phyloP scores from a whole-genome alignment of 2,329 filamentous ascomycete species.

The Penicillium sp. region DNA sequence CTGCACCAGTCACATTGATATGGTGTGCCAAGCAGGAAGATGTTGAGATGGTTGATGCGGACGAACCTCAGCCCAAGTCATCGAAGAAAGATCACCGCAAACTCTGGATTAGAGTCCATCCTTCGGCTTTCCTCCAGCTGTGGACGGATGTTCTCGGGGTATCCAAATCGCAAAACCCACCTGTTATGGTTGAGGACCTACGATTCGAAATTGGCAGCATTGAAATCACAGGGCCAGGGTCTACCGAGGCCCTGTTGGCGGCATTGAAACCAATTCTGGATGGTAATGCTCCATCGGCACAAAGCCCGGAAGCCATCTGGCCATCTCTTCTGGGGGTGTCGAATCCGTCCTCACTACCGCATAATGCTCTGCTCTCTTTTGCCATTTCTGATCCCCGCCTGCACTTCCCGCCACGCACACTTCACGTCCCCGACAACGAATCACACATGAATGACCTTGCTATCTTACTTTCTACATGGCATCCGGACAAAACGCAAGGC shows the following conservation, averaged over 20 bases:
- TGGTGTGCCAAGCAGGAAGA: conserved; percentile 62
- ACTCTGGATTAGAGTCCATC: conserved; percentile 75
- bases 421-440: conserved; percentile 44
- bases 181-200: conserved; percentile 63
- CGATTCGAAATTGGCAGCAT: conserved; percentile 73
- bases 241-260: conserved; percentile 73
- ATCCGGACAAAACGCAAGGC: conserved; percentile 55
- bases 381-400: conserved; percentile 76
- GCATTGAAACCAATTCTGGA: conserved; percentile 57
- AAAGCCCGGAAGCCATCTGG: conserved; percentile 44
- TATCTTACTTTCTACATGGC: conserved; percentile 66
- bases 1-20: conserved; percentile 71
- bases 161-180: conserved; percentile 62
- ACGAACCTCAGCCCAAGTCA: conserved; percentile 13
- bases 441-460: conserved; percentile 50
- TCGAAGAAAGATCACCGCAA: conserved; percentile 48
- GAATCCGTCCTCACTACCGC: conserved; percentile 68
- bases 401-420: conserved; percentile 67
- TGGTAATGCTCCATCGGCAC: conserved; percentile 19
- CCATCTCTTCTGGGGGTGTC: conserved; percentile 53
- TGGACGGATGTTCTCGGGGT: conserved; percentile 62
- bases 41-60: conserved; percentile 39
- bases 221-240: conserved; percentile 68
- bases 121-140: conserved; percentile 67
- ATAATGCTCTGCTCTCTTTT: conserved; percentile 70